These are phyloP conservation scores for Colletotrichum sp. DNA, from an alignment of 2,329 filamentous ascomycete species.

Conservation along the genomic window DNA sequence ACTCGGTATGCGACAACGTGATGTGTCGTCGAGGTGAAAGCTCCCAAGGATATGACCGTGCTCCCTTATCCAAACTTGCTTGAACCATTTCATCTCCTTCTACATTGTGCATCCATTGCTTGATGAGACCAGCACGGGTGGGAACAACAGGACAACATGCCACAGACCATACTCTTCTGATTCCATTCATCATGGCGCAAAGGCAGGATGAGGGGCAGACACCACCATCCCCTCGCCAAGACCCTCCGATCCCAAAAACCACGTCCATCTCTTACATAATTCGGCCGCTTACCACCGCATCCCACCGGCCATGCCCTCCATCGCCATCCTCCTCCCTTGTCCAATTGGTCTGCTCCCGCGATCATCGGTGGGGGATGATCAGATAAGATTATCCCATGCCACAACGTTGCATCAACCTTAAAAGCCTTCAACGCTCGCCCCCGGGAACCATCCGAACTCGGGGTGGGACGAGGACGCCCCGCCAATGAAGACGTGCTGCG, in stretches of 20 bases:
- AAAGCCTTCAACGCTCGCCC: neutral
- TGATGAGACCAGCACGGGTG: rapidly evolving
- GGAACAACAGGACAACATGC: neutral
- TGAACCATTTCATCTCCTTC: neutral
- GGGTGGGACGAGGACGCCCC: neutral
- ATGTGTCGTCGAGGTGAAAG: neutral
- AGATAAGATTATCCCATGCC: neutral
- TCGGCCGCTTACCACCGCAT: neutral
- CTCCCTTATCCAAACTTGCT: rapidly evolving
- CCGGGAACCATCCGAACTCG: neutral
- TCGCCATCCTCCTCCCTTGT: neutral
- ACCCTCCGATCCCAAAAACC: neutral
- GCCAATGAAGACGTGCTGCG: neutral
- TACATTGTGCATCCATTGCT: neutral
- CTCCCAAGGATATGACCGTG: neutral
- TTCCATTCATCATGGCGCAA: no score
- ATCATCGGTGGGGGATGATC: neutral
- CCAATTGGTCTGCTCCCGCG: neutral
- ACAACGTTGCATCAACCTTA: neutral
- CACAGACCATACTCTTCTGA: neutral
- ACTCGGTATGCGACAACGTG: neutral
- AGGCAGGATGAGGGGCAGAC: neutral
- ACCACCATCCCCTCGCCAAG: neutral
- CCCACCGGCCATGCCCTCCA: neutral
- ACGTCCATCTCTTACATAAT: neutral